phyloP scores from a whole-genome alignment of 148 eudicot species.

The Vaccinium myrtillus region DNA sequence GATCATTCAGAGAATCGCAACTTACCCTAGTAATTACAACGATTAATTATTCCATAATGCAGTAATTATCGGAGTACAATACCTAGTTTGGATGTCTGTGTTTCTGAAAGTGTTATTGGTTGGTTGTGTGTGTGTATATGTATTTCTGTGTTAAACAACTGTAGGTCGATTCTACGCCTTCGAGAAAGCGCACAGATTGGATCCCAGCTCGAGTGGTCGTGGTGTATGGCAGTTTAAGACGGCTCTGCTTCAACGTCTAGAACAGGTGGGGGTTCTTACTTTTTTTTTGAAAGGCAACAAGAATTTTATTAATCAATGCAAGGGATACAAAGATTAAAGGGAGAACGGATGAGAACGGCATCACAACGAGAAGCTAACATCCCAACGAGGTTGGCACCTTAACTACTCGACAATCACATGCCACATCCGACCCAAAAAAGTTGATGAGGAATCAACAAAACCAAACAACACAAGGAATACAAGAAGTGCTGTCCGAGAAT shows the following conservation, averaged over 20 bases:
- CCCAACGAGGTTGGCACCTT: slow-evolving; percentile 21
- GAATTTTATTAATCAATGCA: slow-evolving; percentile 28
- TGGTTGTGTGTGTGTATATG: too few species aligned
- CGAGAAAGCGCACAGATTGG: slow-evolving; percentile 9
- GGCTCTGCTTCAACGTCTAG: slow-evolving; percentile 8
- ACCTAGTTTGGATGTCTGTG: neutral
- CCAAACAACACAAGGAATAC: too few species aligned
- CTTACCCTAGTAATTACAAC: neutral
- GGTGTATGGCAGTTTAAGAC: slow-evolving; percentile 5
- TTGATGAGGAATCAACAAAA: too few species aligned
- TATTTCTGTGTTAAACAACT: too few species aligned
- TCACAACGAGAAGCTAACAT: too few species aligned
- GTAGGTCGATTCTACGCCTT: slow-evolving; percentile 8
- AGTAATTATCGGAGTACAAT: too few species aligned
- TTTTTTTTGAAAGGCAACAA: neutral
- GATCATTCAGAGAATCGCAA: neutral
- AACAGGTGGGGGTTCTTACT: too few species aligned
- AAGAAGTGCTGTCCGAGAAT: too few species aligned
- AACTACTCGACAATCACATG: too few species aligned
- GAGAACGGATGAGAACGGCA: too few species aligned
- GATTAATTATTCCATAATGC: too few species aligned
- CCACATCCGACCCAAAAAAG: too few species aligned
- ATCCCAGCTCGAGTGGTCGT: slow-evolving; percentile 7
- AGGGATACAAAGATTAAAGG: neutral
- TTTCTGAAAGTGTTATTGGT: neutral